Percentiles rank a stretch among this genome's conserved stretches.
phyloP scores from a whole-genome alignment of 2,329 filamentous ascomycete genomes.

The Raffaelea deltoideospora region DNA sequence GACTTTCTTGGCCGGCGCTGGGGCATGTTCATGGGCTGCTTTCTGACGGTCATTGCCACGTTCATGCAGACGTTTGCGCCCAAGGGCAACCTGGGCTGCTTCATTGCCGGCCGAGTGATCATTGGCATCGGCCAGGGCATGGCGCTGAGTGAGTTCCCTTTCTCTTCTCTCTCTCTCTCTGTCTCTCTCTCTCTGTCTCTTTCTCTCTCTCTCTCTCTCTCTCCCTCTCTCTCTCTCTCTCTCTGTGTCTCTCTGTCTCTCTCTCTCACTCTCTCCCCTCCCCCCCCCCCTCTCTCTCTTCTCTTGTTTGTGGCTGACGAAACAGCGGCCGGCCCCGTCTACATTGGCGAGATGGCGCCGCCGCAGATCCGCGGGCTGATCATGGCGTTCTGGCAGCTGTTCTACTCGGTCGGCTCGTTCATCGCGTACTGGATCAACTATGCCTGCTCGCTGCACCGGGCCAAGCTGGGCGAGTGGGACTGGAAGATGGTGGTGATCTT shows the following conservation, averaged over 20 bases:
- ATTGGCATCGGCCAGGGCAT: slow-evolving; percentile 58
- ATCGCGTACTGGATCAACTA: slow-evolving; percentile 53
- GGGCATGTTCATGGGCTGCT: slow-evolving; percentile 50
- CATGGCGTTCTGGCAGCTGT: slow-evolving; percentile 57
- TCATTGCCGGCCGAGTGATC: slow-evolving; percentile 53
- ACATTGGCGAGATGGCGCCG: slow-evolving; percentile 54
- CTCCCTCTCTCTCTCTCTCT: too few relatives aligned
- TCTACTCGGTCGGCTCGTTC: slow-evolving; percentile 50
- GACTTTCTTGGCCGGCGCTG: slow-evolving; percentile 46
- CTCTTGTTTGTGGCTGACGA: slow-evolving; percentile 2
- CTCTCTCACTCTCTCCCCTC: too few relatives aligned
- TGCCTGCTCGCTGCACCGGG: slow-evolving; percentile 39
- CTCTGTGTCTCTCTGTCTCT: too few relatives aligned
- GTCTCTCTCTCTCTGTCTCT: too few relatives aligned
- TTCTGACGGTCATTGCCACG: slow-evolving; percentile 51
- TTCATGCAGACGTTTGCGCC: slow-evolving; percentile 55
- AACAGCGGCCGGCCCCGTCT: slow-evolving; percentile 49
- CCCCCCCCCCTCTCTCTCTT: not conserved
- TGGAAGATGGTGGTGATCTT: slow-evolving; percentile 62
- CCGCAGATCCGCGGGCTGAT: slow-evolving; percentile 49
- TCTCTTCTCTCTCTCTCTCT: not conserved
- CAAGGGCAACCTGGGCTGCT: slow-evolving; percentile 43
- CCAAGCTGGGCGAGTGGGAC: slow-evolving; percentile 51
- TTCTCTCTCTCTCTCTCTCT: too few relatives aligned
- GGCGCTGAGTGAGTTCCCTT: slow-evolving; percentile 20